Conservation (phyloP, 1,139 yeast species). For the Yamadazyma taylorii region DNA sequence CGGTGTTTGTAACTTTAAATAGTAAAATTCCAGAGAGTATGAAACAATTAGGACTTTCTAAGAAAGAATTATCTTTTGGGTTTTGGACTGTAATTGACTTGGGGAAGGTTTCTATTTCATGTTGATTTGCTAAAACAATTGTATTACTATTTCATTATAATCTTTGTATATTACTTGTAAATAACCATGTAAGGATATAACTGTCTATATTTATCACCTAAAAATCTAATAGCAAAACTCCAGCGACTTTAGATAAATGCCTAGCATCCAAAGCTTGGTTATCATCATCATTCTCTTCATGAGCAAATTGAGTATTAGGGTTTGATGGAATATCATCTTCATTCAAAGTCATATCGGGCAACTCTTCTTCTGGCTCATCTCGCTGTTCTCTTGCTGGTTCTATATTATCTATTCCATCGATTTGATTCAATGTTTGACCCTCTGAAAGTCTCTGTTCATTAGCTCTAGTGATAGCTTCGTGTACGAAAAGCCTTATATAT, state of each 20-base stretch:
- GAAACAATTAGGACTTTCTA: slow-evolving; percentile 18
- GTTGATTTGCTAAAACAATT: too few relatives aligned
- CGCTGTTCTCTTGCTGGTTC: slow-evolving; percentile 12
- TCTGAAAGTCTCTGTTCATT: slow-evolving; percentile 49
- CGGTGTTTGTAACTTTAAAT: slow-evolving; percentile 29
- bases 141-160: too few relatives aligned
- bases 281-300: slow-evolving; percentile 11
- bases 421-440: slow-evolving; percentile 24
- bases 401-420: slow-evolving; percentile 36
- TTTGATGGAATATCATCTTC: slow-evolving; percentile 12
- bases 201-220: slow-evolving; percentile 14
- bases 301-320: slow-evolving; percentile 10
- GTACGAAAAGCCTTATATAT: slow-evolving; percentile 58
- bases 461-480: slow-evolving; percentile 64
- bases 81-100: slow-evolving; percentile 29
- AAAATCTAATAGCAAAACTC: slow-evolving; percentile 57
- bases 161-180: slow-evolving; percentile 1
- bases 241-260: slow-evolving; percentile 55
- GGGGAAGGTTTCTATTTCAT: slow-evolving; percentile 3
- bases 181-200: slow-evolving; percentile 2
- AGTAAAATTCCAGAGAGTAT: slow-evolving; percentile 27
- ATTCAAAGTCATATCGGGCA: slow-evolving; percentile 21
- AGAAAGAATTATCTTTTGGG: slow-evolving; percentile 27
- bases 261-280: slow-evolving; percentile 49
- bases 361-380: slow-evolving; percentile 19